Evolutionary conservation across 495 filamentous ascomycete genomes (phyloP), one percentile per base, ranked within the genome.

Genomic region (Niebla homalea): DNA sequence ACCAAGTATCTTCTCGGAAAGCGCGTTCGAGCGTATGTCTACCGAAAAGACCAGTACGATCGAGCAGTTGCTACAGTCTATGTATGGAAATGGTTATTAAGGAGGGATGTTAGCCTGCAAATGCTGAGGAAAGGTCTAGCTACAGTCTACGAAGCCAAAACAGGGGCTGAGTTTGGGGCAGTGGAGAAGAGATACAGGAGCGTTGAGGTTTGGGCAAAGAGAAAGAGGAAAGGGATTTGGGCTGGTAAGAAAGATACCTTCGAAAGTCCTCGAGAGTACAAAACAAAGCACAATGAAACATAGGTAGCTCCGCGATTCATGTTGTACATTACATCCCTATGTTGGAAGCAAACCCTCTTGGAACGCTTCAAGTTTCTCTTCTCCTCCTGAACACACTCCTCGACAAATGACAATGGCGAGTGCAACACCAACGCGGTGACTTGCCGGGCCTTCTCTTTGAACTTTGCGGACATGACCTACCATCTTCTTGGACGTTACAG

Each of bases 131-230:
- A 65, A 22, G 92, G 92, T 2, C 63, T 92, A 55, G 93, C 90
- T 16, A 89, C 84, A 0, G 81, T 93, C 4, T 98, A 95, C 61
- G 92, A 97, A 64, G 89, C 85, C 19, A 95, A 89, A 67, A 74
- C 67, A 10, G 89, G 88, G 7, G 79, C 80, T 2, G 92, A 97
- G 63, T 98, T 92, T 68, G 92, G 92, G 4, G 61, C 62, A 1
- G 63, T 65, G 55, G 78, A 83, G 60, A 67, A 69, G 48, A 70
- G 71, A 49, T 97, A 95, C 63, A 70, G 79, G 52, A 68, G 66
- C 18, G 82, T 82, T 1, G 89, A 97, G 67, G 73, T 61, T 60
- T 66, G 67, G 67, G 89, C 93, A 2, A 85, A 80, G 71, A 60
- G 58, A 56, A 73, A 69, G 60, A 76, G 75, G 49, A 75, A 69